Evolutionary conservation across 2,329 filamentous ascomycete species (phyloP).

Genomic region (Curvularia lunata): DNA sequence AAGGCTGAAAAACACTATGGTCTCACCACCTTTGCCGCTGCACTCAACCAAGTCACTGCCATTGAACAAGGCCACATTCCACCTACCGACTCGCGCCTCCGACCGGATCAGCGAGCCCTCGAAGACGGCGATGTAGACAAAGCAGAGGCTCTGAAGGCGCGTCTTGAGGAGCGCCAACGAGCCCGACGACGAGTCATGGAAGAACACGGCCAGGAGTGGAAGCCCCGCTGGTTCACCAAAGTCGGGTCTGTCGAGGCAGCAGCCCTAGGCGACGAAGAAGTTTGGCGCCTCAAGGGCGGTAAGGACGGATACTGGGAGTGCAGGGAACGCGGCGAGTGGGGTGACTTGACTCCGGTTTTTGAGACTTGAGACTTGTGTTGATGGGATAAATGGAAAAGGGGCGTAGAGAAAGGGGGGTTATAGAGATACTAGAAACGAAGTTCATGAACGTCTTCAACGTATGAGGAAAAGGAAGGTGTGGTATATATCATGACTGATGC

Average conservation of each 20-base stretch:
- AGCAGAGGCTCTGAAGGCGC: conserved; percentile 82
- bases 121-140: conserved; percentile 82
- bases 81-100: conserved; percentile 79
- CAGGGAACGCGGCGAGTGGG: conserved; percentile 72
- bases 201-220: conserved; percentile 72
- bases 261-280: conserved; percentile 51
- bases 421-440: background rate
- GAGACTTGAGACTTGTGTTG: conserved; percentile 41
- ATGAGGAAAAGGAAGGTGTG: background rate
- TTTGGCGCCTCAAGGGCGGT: conserved; percentile 72
- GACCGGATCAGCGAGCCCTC: conserved; percentile 85
- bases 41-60: conserved; percentile 84
- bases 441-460: background rate
- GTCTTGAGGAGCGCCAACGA: conserved; percentile 85
- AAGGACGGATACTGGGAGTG: conserved; percentile 96
- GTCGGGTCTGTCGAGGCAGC: conserved; percentile 53
- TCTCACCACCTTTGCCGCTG: conserved; percentile 82
- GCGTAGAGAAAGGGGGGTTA: too few species aligned
- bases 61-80: conserved; percentile 78
- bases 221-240: conserved; percentile 83
- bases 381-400: background rate
- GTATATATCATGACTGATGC: conserved; percentile 1
- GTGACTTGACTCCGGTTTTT: conserved; percentile 62
- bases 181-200: conserved; percentile 76
- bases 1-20: conserved; percentile 83